These are phyloP conservation scores for Agrocybe pediades DNA, from an alignment of 768 basidiomycete species.

Conservation along the genomic window DNA sequence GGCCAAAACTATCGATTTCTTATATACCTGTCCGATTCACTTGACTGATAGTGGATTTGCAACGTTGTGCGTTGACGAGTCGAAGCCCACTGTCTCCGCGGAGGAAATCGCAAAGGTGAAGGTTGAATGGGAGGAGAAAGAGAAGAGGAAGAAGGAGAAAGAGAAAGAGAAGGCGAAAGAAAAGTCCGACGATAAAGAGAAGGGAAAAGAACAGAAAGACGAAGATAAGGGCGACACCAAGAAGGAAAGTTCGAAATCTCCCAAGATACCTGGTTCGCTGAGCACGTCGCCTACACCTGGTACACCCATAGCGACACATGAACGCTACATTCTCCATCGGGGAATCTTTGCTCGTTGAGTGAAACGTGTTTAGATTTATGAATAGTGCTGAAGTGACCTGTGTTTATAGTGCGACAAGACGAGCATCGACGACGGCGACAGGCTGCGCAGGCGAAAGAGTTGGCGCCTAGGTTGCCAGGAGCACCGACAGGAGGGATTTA, in stretches of 20 bases:
- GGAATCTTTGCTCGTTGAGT: conserved; percentile 67
- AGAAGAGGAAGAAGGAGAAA: conserved; percentile 61
- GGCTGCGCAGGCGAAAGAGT: conserved; percentile 62
- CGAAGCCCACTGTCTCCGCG: conserved; percentile 47
- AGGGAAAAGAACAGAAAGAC: conserved; percentile 38
- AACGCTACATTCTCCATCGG: conserved; percentile 80
- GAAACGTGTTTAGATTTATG: neutral
- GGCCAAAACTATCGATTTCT: conserved; percentile 77
- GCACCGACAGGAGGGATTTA: conserved; percentile 44
- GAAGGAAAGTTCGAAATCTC: conserved; percentile 28
- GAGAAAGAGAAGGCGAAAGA: conserved; percentile 49
- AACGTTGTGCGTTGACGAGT: conserved; percentile 38
- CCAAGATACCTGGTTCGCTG: conserved; percentile 29
- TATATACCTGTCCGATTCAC: conserved; percentile 85
- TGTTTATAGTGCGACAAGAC: conserved; percentile 61
- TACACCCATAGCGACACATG: conserved; percentile 53
- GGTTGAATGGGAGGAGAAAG: conserved; percentile 78
- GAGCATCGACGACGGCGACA: conserved; percentile 77
- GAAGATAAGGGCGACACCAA: conserved; percentile 29
- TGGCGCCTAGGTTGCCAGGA: conserved; percentile 72
- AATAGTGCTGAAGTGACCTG: conserved; percentile 3
- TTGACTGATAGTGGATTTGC: conserved; percentile 81
- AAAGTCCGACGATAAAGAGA: conserved; percentile 39
- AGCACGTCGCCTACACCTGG: conserved; percentile 28
- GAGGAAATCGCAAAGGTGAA: conserved; percentile 81